Evolutionary conservation across 1,139 yeast species (phyloP).

Genomic region (Blastobotrys proliferans): DNA sequence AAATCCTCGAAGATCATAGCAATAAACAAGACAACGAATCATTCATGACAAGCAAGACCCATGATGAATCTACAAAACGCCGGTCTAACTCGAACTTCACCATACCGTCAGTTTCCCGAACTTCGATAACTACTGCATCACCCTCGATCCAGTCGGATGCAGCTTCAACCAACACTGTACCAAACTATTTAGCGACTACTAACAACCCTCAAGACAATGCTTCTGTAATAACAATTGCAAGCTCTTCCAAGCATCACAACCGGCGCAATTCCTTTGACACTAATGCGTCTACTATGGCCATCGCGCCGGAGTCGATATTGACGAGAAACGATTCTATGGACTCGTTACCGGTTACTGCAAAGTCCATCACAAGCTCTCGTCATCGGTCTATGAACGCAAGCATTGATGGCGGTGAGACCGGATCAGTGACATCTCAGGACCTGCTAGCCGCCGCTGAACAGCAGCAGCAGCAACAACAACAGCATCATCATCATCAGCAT

Average conservation of each 20-base stretch:
- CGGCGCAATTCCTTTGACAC: conserved; percentile 37
- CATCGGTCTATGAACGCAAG: conserved; percentile 11
- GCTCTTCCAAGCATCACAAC: conserved; percentile 34
- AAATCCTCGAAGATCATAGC: conserved; percentile 21
- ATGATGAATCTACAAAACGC: conserved; percentile 22
- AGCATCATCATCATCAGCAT: not conserved
- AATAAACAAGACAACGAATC: conserved; percentile 10
- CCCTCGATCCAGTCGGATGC: conserved; percentile 24
- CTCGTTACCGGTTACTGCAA: conserved; percentile 18
- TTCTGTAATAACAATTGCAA: conserved; percentile 38
- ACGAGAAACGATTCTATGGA: conserved; percentile 29
- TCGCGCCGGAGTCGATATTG: conserved; percentile 36
- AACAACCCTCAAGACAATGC: conserved; percentile 30
- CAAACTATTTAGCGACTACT: conserved; percentile 2
- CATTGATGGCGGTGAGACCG: conserved; percentile 8
- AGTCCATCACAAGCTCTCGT: conserved; percentile 11
- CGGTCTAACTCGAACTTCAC: conserved; percentile 32
- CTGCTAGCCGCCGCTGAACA: not conserved
- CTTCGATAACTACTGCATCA: conserved; percentile 31
- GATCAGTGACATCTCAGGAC: conserved; percentile 6
- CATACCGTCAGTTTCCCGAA: conserved; percentile 30
- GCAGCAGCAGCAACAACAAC: not conserved
- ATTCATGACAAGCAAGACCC: conserved; percentile 16
- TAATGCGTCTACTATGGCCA: conserved; percentile 38
- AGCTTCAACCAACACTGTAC: conserved; percentile 19